phyloP scores from a whole-genome alignment of 1,139 yeast genomes.

The Blastobotrys indianensis region DNA sequence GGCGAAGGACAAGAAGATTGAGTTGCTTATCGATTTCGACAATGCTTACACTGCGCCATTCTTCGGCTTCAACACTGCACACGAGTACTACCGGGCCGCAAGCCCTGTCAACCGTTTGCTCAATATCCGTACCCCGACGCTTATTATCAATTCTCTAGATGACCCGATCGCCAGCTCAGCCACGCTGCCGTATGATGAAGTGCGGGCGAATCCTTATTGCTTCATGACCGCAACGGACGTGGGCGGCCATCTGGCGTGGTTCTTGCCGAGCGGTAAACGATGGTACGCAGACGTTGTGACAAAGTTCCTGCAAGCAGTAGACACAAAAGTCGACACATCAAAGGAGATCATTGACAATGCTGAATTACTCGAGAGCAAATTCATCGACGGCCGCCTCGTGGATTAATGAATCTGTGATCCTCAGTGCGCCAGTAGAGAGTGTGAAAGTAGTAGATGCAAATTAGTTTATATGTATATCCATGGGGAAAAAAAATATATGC shows the following conservation, averaged over 20 bases:
- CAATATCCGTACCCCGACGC: conserved; percentile 57
- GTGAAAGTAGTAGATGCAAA: too few species aligned
- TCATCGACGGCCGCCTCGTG: conserved; percentile 13
- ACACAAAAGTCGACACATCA: conserved; percentile 26
- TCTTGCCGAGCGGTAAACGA: conserved; percentile 55
- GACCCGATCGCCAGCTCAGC: conserved; percentile 68
- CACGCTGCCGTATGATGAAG: conserved; percentile 59
- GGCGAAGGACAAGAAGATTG: conserved; percentile 34
- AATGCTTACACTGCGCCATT: conserved; percentile 62
- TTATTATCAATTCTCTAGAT: conserved; percentile 66
- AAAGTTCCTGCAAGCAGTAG: conserved; percentile 53
- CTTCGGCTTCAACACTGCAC: conserved; percentile 65
- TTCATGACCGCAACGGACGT: conserved; percentile 59
- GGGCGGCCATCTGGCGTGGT: conserved; percentile 86
- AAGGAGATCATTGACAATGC: conserved; percentile 5
- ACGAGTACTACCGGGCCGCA: conserved; percentile 66
- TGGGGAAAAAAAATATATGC: too few species aligned
- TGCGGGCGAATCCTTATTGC: conserved; percentile 61
- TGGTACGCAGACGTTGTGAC: conserved; percentile 70
- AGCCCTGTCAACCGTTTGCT: conserved; percentile 56
- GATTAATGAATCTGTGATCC: too few species aligned
- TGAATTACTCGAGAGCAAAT: conserved; percentile 3
- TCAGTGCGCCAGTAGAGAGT: too few species aligned
- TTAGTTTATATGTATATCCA: too few species aligned
- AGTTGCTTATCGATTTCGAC: conserved; percentile 59